Evolutionary conservation across 1,139 yeast genomes (phyloP).

Genomic region (Debaryomyces udenii): DNA sequence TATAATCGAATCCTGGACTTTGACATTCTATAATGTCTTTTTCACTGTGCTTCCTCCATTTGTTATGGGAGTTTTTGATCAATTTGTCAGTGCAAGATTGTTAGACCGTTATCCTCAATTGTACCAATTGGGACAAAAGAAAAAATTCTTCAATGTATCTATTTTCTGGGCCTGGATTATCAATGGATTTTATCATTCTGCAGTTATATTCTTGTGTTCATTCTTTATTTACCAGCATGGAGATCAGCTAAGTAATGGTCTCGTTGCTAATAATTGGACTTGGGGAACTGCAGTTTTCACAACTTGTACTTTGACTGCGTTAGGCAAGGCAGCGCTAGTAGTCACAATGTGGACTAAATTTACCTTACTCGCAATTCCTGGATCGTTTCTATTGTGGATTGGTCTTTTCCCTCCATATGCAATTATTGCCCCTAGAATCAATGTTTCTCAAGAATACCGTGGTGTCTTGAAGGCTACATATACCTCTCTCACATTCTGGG

Average conservation of each 20-base stretch:
- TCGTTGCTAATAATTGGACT: constrained; percentile 86
- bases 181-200: constrained; percentile 94
- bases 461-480: constrained; percentile 81
- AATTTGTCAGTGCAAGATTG: constrained; percentile 87
- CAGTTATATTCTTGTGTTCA: constrained; percentile 76
- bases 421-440: constrained; percentile 76
- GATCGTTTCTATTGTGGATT: constrained; percentile 85
- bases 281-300: constrained; percentile 95
- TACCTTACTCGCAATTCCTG: constrained; percentile 90
- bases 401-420: constrained; percentile 88
- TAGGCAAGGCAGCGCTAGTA: constrained; percentile 92
- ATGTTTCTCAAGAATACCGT: constrained; percentile 80
- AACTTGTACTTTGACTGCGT: constrained; percentile 81
- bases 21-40: constrained; percentile 93
- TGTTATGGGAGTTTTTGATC: constrained; percentile 95
- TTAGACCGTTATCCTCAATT: constrained; percentile 91
- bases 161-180: constrained; percentile 98
- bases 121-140: constrained; percentile 86
- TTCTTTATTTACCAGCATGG: constrained; percentile 71
- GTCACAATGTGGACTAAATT: constrained; percentile 96
- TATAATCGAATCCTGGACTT: constrained; percentile 96
- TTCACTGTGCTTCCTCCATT: constrained; percentile 96
- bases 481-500: constrained; percentile 84
- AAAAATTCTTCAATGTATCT: constrained; percentile 84
- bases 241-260: constrained; percentile 66